Base-by-base conservation (phyloP, 2,329 filamentous ascomycete species). In the Fragosphaeria purpurea region DNA sequence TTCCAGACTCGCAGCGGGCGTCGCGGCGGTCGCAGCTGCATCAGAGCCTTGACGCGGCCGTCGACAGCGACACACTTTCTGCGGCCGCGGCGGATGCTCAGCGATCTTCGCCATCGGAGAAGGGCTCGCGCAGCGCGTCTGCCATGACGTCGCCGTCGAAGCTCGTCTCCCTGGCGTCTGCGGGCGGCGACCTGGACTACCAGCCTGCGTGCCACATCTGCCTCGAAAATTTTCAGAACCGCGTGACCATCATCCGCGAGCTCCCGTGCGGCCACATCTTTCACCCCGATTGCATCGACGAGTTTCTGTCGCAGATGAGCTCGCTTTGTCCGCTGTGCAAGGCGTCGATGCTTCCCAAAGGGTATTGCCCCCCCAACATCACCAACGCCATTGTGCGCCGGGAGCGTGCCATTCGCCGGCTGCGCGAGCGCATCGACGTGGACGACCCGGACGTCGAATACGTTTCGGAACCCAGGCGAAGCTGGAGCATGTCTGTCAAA, bases 291-390 rank as follows among this genome's bases (percentile, higher is more conserved):
- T 98, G 93, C 61, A 90, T 97, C 56, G 90, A 97, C 61, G 78
- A 83, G 30, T 95, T 93, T 60, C 72, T 97, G 10, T 74, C 77
- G 42, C 75, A 82, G 50, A 84, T 85, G 62, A 94, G 86, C 62
- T 94, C 87, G 13, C 74, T 96, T 2, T 98, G 93, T 61, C 91
- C 93, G 1, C 73, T 95, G 59, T 98, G 93, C 72, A 96, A 95
- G 65, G 79, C 83, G 54, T 86, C 79, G 46, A 87, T 90, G 60
- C 69, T 96, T 1, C 89, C 90, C 6, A 60, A 64, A 58, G 70
- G 87, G 0, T 79, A 79, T 59, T 82, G 80, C 50, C 82, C 84
- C 0, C 74, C 74, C 13, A 22, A 22, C 22, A 82, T 94, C 41
- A 94, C 88, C 5, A 93, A 95, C 59, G 76, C 78, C 12, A 95